Evolutionary conservation across 1,284 basidiomycete genomes (phyloP).

Genomic region (Cronartium quercuum): DNA sequence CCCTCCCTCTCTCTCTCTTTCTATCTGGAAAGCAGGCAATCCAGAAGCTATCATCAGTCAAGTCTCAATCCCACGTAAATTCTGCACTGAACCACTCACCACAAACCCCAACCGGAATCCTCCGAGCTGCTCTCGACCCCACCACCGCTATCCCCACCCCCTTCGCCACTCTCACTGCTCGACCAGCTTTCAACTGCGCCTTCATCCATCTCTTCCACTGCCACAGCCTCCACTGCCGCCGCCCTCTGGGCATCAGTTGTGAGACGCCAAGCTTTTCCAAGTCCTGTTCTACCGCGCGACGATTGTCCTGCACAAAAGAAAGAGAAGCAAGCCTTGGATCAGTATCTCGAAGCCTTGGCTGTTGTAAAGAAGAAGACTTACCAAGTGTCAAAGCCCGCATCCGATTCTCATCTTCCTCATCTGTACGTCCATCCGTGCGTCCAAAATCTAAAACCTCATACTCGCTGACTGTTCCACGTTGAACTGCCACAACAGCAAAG

Average conservation of each 20-base stretch:
- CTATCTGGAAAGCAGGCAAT: too few relatives aligned
- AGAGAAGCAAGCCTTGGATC: too few relatives aligned
- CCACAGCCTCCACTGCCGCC: background rate
- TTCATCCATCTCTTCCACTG: background rate
- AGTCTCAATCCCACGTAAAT: background rate
- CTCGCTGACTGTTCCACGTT: slow-evolving; percentile 41
- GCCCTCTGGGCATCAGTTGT: too few relatives aligned
- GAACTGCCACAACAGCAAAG: slow-evolving; percentile 75
- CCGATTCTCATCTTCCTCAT: background rate
- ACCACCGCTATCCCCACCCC: too few relatives aligned
- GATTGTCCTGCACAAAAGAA: too few relatives aligned
- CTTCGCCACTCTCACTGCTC: background rate
- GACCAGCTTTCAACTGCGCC: background rate
- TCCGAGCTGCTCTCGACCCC: background rate
- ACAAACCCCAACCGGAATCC: background rate
- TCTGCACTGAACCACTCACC: background rate
- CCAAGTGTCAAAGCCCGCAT: background rate
- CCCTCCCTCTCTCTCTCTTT: too few relatives aligned
- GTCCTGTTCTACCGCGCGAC: too few relatives aligned
- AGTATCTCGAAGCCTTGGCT: too few relatives aligned
- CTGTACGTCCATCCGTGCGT: slow-evolving; percentile 21
- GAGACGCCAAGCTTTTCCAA: too few relatives aligned
- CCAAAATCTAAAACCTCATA: slow-evolving; percentile 35
- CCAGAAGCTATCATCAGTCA: background rate
- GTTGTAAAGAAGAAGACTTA: background rate